Evolutionary conservation across 805 yeast genomes (phyloP).

Genomic region (Candida germanica): DNA sequence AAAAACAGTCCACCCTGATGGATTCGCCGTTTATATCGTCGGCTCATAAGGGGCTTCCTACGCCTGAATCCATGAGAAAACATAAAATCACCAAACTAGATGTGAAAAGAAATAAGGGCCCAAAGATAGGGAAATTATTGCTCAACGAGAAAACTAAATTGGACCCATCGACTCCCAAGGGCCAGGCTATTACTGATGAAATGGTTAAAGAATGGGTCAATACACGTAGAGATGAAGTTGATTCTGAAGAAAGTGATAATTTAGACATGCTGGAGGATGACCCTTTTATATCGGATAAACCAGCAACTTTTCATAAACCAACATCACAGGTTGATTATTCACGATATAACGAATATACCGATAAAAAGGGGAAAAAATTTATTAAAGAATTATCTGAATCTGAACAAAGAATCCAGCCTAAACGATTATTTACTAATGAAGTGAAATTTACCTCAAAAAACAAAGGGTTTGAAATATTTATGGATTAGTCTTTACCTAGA

Average conservation of each 20-base stretch:
- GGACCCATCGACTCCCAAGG: slow-evolving; percentile 34
- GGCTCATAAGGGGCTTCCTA: slow-evolving; percentile 5
- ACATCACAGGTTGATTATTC: slow-evolving; percentile 22
- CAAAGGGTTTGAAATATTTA: background rate
- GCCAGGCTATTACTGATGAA: slow-evolving; percentile 31
- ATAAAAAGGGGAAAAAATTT: slow-evolving; percentile 37
- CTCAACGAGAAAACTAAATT: slow-evolving; percentile 12
- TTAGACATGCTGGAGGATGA: slow-evolving; percentile 2
- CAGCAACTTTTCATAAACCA: slow-evolving; percentile 2
- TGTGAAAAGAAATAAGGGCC: slow-evolving; percentile 2
- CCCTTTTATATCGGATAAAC: slow-evolving; percentile 24
- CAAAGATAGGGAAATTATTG: slow-evolving; percentile 7
- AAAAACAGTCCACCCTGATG: background rate
- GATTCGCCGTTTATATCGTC: background rate
- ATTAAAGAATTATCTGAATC: slow-evolving; percentile 24
- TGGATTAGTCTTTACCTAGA: too few species aligned
- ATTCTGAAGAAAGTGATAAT: slow-evolving; percentile 6
- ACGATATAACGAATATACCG: slow-evolving; percentile 36
- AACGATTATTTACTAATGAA: slow-evolving; percentile 18
- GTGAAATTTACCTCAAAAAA: background rate
- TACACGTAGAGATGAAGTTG: slow-evolving; percentile 1
- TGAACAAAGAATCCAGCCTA: slow-evolving; percentile 38
- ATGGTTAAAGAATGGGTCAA: slow-evolving; percentile 23
- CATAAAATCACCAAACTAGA: slow-evolving; percentile 5
- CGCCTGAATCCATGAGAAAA: slow-evolving; percentile 9